Conservation (phyloP, 768 basidiomycete genomes). For the Leccinum rimulosum region DNA sequence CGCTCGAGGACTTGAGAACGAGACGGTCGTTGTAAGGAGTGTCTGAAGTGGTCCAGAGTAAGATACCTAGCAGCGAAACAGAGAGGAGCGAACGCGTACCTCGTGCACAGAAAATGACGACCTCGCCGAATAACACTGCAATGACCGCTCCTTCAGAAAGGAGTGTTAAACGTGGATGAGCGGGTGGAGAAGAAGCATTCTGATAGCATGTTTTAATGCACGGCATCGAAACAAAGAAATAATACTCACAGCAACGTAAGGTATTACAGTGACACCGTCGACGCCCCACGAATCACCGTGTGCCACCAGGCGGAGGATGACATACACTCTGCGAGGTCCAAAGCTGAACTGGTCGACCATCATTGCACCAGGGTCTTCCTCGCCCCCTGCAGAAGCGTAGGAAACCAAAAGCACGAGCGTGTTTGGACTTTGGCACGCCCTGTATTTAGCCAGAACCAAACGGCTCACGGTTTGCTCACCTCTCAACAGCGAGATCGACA, state of each 20-base stretch:
- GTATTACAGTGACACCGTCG: conserved; percentile 51
- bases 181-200: conserved; percentile 68
- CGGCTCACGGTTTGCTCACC: conserved; percentile 35
- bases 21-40: conserved; percentile 71
- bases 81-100: conserved; percentile 36
- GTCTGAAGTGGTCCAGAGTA: conserved; percentile 38
- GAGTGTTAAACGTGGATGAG: conserved; percentile 66
- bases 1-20: conserved; percentile 65
- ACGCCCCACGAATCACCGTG: conserved; percentile 28
- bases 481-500: conserved; percentile 63
- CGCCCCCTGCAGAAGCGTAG: conserved; percentile 49
- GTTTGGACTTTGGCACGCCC: conserved; percentile 38
- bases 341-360: conserved; percentile 37
- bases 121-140: conserved; percentile 72
- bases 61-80: neutral
- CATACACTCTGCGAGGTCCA: conserved; percentile 61
- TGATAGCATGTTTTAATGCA: conserved; percentile 20
- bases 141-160: conserved; percentile 57
- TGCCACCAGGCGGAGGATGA: conserved; percentile 47
- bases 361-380: conserved; percentile 39
- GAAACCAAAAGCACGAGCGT: conserved; percentile 65
- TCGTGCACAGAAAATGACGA: conserved; percentile 67
- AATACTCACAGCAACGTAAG: conserved; percentile 69
- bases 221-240: neutral
- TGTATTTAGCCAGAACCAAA: conserved; percentile 2